Evolutionary conservation across 106 monocot genomes (phyloP), one percentile per base, ranked within the genome.

Genomic region (Platanthera zijinensis): DNA sequence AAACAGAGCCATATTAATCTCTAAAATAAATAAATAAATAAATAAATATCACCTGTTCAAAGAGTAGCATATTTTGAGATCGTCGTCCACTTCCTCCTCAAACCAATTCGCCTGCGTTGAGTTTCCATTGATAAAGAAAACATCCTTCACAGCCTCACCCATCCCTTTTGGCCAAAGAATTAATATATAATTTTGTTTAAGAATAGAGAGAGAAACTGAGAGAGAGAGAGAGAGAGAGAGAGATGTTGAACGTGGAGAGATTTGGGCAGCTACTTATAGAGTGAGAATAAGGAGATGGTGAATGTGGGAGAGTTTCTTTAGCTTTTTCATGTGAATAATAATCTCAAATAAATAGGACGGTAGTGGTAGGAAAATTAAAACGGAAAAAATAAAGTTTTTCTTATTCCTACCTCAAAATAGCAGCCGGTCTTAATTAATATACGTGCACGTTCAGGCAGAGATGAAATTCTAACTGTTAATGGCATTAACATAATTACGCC

Each of bases 51-150:
- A 90, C 92, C 92, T 87, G 53, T 93, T 93, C 79, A 93, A 71
- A 59, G 90, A 82, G 50, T 84, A 90, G 10, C 73, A 87, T 84
- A 84, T 83, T 74, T 90, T 93, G 82, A 93, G 90, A 83, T 93
- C 90, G 52, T 88, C 80, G 10, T 90, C 88, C 54, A 93, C 84
- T 72, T 82, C 82, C 49, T 93, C 92, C 48, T 88, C 92, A 32
- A 82, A 92, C 92, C 92, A 92, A 9, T 39, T 50, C 30, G 17
- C 10, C 13, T 39, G 19, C 30, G 21, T 6, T 8, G 1, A 59
- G 28, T 22, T 25, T 17, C 72, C 71, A 10, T 52, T 51, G 9
- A 50, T 9, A 48, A 18, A 32, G 7, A 18, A 62, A n/a, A 51
- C 62, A 61, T 73, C 52, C 70, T 83, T 71, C 10, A 51, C 75